Base-by-base conservation (phyloP, 345 rosid genomes). In the Linum trigynum region DNA sequence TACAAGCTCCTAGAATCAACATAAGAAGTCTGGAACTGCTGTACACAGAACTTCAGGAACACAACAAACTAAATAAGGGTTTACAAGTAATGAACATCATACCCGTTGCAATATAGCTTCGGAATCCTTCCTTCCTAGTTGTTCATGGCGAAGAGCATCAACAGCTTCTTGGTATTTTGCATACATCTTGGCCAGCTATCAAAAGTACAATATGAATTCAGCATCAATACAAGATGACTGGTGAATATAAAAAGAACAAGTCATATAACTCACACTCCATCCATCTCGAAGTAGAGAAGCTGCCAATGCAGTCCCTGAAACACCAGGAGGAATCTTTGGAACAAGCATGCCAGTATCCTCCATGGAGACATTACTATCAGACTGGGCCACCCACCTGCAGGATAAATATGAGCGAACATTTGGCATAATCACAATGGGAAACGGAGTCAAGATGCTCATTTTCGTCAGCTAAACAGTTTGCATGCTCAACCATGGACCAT, bases 251-350 rank as follows among this genome's bases (percentile, higher is more conserved):
- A 45, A 68, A 7, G 50, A 32, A 61, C 64, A 69, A 68, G 5
- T 57, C 61, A 48, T 60, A 59, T n/a, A 72, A 79, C 96, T 85
- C 76, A 92, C 98, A 82, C 98, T 92, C 98, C 98, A 92, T 58
- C 98, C 98, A 74, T 92, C 98, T 62, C 97, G 97, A 73, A 92
- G 78, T 76, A 92, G 82, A 57, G 97, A 90, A 69, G 98, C 96
- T 38, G 98, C 98, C 70, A 92, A 71, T 38, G 97, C 91, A 39
- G 97, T 92, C 79, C 96, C 98, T 55, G 97, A 92, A 67, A 92
- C 89, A 76, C 96, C 97, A 50, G 64, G 80, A 38, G 98, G 98
- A 66, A 92, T 82, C 82, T 76, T 87, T 15, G 97, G 85, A 67
- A 90, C 79, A 74, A 82, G 63, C 38, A 48, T 57, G 37, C 32